Evolutionary conservation across 1,284 basidiomycete species (phyloP), one percentile per base, ranked within the genome.

Genomic region (Fistulina hepatica): DNA sequence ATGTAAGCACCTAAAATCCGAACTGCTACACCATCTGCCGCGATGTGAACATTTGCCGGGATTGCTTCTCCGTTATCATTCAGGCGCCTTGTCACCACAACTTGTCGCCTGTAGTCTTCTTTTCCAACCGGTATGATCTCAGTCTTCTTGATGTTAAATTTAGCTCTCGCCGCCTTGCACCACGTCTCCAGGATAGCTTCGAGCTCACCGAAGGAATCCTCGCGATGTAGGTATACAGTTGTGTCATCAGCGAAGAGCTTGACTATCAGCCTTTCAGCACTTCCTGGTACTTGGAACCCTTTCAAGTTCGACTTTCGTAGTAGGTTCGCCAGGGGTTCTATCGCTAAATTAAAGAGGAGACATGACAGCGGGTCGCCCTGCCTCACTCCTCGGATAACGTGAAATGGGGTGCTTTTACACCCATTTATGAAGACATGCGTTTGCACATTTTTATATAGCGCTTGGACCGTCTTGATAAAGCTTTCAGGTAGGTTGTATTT

Each of bases 361-460:
- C 55, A 59, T 0, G 58, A 60, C 0, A 56, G 34, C 0, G 49
- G 55, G 39, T 57, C 50, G 0, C 49, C 52, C 30, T 59, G 54
- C 4, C 51, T 1, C 0, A 58, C 55, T 0, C 56, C 57, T 15
- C 52, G 3, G 0, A 32, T 43, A 0, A 57, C 41, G 0, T 13
- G 17, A 40, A 50, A 58, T 0, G 23, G 2, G 0, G 11, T 8
- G n/a, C 50, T 49, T 0, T 8, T 3, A 1, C 35, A 30, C 0
- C 52, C 50, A n/a, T 58, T 58, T 0, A 58, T 39, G 2, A 50
- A 44, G 1, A 56, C 37, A 3, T 16, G 0, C 0, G 49, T 57
- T 2, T 43, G 19, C 0, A 51, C 53, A 5, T 43, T 25, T 5
- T 21, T 9, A 23, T 58, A 57, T 0, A 57, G 42, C 2, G 36